A percentile compares a stretch with the other conserved stretches of the same genome.
Conservation (phyloP, 768 basidiomycete species). For the Lanmaoa rubissima region DNA sequence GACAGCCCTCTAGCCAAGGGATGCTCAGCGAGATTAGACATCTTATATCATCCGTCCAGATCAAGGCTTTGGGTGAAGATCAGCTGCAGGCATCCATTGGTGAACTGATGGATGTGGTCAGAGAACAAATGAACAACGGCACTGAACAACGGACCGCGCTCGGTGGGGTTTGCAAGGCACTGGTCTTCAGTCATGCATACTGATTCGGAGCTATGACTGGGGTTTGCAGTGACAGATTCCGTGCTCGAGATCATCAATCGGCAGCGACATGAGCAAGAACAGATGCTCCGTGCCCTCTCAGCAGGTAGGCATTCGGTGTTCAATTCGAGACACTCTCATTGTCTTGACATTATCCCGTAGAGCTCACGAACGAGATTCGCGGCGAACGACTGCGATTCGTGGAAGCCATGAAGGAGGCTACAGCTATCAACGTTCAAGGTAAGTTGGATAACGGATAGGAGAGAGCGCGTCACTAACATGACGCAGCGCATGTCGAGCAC, state of each 20-base stretch:
- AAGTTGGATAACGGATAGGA: constrained; percentile 13
- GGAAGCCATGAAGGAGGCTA: constrained; percentile 94
- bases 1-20: constrained; percentile 18
- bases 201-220: constrained; percentile 4
- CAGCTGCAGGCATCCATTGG: constrained; percentile 35
- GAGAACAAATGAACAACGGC: constrained; percentile 39
- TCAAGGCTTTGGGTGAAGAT: constrained; percentile 30
- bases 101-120: constrained; percentile 38
- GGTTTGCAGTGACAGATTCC: constrained; percentile 50
- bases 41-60: constrained; percentile 35
- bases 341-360: constrained; percentile 35
- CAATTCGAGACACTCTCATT: not conserved
- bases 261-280: constrained; percentile 73
- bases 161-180: constrained; percentile 26
- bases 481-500: constrained; percentile 77
- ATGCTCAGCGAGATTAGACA: constrained; percentile 36
- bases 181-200: constrained; percentile 6
- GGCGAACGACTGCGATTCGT: constrained; percentile 85
- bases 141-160: constrained; percentile 42
- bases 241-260: constrained; percentile 61
- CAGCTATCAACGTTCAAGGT: constrained; percentile 83
- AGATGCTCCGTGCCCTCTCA: constrained; percentile 62
- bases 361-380: constrained; percentile 79
- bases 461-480: constrained; percentile 2
- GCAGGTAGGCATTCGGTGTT: constrained; percentile 44